Evolutionary conservation across 2,329 filamentous ascomycete genomes (phyloP).

Genomic region (Trichoderma oligosporum): DNA sequence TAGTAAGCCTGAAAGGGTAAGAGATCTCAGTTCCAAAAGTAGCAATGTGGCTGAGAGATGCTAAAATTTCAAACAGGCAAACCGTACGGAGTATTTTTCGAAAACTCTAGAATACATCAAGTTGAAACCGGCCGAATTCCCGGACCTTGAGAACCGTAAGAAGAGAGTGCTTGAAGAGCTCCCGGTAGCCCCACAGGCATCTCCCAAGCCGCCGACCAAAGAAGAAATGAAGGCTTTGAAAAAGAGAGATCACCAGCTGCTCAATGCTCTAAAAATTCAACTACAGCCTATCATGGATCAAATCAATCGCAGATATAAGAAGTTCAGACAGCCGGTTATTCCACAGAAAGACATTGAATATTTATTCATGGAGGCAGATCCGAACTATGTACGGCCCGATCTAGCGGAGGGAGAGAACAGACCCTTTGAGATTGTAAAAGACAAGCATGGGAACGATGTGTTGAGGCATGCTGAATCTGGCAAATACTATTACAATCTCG

Average conservation of each 20-base stretch:
- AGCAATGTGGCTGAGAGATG: background rate
- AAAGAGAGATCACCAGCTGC: constrained; percentile 74
- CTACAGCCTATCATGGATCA: constrained; percentile 97
- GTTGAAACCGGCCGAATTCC: constrained; percentile 79
- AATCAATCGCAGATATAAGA: constrained; percentile 83
- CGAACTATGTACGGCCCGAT: constrained; percentile 60
- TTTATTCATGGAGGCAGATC: constrained; percentile 78
- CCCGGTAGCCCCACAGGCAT: constrained; percentile 67
- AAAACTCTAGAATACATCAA: constrained; percentile 71
- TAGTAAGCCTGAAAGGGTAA: constrained; percentile 59
- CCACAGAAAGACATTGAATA: constrained; percentile 72
- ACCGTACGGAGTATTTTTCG: constrained; percentile 76
- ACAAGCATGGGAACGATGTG: constrained; percentile 73
- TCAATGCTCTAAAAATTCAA: constrained; percentile 83
- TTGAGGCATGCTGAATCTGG: constrained; percentile 69
- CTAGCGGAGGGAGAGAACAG: constrained; percentile 54
- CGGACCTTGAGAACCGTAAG: constrained; percentile 80
- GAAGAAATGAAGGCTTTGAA: constrained; percentile 77
- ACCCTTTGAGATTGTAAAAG: constrained; percentile 75
- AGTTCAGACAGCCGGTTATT: constrained; percentile 78
- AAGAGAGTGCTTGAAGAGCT: constrained; percentile 77
- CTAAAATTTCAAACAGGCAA: constrained; percentile 35
- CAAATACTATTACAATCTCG: constrained; percentile 93
- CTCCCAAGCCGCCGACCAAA: constrained; percentile 65
- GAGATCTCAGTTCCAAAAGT: background rate